These are phyloP conservation scores for Fistulinella prunicolor DNA, from an alignment of 768 basidiomycete genomes.

Conservation along the genomic window DNA sequence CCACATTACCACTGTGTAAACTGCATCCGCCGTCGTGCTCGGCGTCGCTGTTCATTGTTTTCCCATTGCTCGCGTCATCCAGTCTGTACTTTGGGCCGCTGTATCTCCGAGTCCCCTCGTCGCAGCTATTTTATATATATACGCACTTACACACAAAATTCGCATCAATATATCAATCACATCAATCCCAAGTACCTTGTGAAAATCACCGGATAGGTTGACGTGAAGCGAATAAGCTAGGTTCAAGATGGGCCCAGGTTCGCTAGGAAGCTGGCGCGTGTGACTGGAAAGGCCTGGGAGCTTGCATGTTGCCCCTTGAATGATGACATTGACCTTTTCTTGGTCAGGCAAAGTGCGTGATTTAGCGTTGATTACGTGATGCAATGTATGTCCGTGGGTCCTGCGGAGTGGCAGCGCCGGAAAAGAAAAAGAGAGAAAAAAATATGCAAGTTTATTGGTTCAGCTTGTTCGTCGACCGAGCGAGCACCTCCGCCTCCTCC, in stretches of 20 bases:
- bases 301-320: too few relatives aligned
- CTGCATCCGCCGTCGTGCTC: conserved; percentile 4
- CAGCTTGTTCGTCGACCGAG: too few relatives aligned
- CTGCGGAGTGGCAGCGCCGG: too few relatives aligned
- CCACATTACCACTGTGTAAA: conserved; percentile 1
- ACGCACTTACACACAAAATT: conserved; percentile 10
- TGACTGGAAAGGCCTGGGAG: neutral
- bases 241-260: conserved; percentile 2
- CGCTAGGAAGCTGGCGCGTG: too few relatives aligned
- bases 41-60: conserved; percentile 11
- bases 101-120: conserved; percentile 21
- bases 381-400: neutral
- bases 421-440: neutral
- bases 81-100: conserved; percentile 23
- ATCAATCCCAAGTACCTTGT: conserved; percentile 16
- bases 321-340: too few relatives aligned
- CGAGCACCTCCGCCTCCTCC: too few relatives aligned
- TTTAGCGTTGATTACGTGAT: conserved; percentile 21
- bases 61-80: conserved; percentile 18
- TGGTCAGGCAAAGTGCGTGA: too few relatives aligned
- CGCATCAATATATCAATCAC: conserved; percentile 13
- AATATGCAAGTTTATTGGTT: conserved; percentile 2
- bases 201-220: conserved; percentile 14
- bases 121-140: conserved; percentile 14
- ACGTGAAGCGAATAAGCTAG: conserved; percentile 12